These are phyloP conservation scores for Kuraishia hungarica DNA, from an alignment of 805 yeast genomes.

Conservation along the genomic window DNA sequence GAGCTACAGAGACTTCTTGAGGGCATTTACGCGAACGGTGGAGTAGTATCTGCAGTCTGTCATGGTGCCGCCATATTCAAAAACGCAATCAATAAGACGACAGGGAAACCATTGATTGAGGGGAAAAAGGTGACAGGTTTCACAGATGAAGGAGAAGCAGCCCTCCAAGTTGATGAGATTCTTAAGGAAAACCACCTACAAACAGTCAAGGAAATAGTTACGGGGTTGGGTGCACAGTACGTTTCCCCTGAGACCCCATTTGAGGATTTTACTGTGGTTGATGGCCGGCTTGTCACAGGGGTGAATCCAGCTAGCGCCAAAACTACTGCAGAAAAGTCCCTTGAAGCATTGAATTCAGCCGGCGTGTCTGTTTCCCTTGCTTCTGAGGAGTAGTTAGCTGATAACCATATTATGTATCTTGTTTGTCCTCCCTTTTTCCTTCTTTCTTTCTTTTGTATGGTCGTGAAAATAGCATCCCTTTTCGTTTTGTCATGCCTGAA, in stretches of 20 bases:
- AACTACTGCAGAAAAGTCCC: conserved; percentile 5
- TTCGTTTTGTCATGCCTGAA: background rate
- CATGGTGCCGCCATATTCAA: conserved; percentile 59
- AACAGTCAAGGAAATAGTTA: conserved; percentile 30
- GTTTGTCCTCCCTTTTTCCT: background rate
- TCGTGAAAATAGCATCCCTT: background rate
- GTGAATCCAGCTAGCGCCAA: conserved; percentile 37
- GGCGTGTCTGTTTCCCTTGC: background rate
- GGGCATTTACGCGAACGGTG: conserved; percentile 39
- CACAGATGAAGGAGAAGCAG: conserved; percentile 44
- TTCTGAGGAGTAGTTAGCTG: background rate
- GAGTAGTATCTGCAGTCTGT: conserved; percentile 57
- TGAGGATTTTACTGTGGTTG: conserved; percentile 40
- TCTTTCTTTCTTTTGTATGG: background rate
- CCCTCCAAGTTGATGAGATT: conserved; percentile 16
- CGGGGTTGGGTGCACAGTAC: conserved; percentile 32
- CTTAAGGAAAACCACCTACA: conserved; percentile 19
- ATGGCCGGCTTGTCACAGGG: conserved; percentile 58
- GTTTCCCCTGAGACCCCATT: conserved; percentile 41
- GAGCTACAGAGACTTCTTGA: conserved; percentile 36
- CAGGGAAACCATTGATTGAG: conserved; percentile 35
- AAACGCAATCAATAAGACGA: conserved; percentile 30
- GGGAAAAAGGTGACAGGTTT: conserved; percentile 57
- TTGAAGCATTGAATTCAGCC: conserved; percentile 1
- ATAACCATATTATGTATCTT: background rate